These are phyloP conservation scores for Lepidium campestre DNA, from an alignment of 441 rosid genomes.

Conservation along the genomic window DNA sequence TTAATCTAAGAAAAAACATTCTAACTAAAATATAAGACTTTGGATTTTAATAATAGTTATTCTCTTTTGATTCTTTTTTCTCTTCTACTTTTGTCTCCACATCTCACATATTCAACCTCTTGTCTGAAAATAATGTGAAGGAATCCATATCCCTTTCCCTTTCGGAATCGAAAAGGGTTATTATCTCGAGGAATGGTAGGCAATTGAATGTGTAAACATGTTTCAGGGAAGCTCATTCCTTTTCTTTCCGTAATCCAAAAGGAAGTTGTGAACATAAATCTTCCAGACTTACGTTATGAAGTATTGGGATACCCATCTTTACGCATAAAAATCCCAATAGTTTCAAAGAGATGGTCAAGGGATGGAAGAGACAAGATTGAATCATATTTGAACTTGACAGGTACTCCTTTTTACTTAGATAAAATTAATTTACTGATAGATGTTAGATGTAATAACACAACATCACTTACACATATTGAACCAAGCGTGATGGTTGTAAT, in stretches of 20 bases:
- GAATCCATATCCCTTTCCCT: not conserved
- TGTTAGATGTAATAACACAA: constrained; percentile 26
- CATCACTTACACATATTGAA: constrained; percentile 9
- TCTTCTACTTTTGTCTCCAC: not conserved
- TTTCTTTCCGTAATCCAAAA: not conserved
- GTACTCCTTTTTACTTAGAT: too few species aligned
- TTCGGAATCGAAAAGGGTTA: not conserved
- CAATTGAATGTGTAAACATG: not conserved
- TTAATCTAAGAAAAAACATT: too few species aligned
- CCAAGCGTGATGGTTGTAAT: constrained; percentile 16
- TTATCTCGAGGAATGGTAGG: not conserved
- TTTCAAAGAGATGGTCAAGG: constrained; percentile 19
- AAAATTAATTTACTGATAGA: constrained; percentile 22
- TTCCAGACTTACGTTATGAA: too few species aligned
- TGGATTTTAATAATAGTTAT: not conserved
- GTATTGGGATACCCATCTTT: too few species aligned
- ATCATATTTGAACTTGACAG: too few species aligned
- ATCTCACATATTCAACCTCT: not conserved
- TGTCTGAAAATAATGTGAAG: not conserved
- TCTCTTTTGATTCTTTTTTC: not conserved
- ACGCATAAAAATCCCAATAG: constrained; percentile 5
- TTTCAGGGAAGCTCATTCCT: too few species aligned
- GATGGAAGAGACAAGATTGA: too few species aligned
- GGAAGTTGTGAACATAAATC: not conserved
- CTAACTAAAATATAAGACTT: not conserved